Evolutionary conservation across 2,329 filamentous ascomycete species (phyloP).

Genomic region (Exophiala oligosperma): DNA sequence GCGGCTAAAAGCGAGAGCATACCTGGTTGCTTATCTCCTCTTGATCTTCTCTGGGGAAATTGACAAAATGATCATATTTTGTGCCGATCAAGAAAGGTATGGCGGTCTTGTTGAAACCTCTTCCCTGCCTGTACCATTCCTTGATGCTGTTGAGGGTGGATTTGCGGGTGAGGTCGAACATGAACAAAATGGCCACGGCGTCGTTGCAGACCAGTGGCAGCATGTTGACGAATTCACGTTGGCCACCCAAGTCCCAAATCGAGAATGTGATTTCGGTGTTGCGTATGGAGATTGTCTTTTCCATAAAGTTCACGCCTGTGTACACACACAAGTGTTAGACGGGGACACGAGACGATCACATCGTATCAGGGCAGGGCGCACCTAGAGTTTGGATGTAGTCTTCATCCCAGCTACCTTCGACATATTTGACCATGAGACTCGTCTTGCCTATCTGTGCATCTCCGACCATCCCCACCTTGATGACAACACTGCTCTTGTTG

Average conservation of each 20-base stretch:
- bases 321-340: not conserved
- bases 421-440: constrained; percentile 98
- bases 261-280: constrained; percentile 99
- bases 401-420: constrained; percentile 98
- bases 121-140: constrained; percentile 97
- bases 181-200: constrained; percentile 96
- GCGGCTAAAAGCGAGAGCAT: constrained; percentile 17
- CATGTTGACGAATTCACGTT: constrained; percentile 99
- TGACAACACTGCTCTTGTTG: constrained; percentile 71
- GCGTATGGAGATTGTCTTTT: constrained; percentile 98
- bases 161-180: constrained; percentile 98
- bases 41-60: constrained; percentile 94
- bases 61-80: constrained; percentile 99
- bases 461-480: constrained; percentile 99
- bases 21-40: constrained; percentile 98
- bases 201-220: constrained; percentile 98
- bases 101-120: constrained; percentile 99
- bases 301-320: constrained; percentile 96
- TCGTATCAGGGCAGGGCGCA: constrained; percentile 38
- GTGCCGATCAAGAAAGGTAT: constrained; percentile 96
- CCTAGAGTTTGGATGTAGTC: constrained; percentile 98
- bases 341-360: not conserved
- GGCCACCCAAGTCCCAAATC: constrained; percentile 97
- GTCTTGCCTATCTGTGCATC: constrained; percentile 99
- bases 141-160: constrained; percentile 99